These are phyloP conservation scores for Calocybe gangraenosa DNA, from an alignment of 768 basidiomycete genomes.

Conservation along the genomic window DNA sequence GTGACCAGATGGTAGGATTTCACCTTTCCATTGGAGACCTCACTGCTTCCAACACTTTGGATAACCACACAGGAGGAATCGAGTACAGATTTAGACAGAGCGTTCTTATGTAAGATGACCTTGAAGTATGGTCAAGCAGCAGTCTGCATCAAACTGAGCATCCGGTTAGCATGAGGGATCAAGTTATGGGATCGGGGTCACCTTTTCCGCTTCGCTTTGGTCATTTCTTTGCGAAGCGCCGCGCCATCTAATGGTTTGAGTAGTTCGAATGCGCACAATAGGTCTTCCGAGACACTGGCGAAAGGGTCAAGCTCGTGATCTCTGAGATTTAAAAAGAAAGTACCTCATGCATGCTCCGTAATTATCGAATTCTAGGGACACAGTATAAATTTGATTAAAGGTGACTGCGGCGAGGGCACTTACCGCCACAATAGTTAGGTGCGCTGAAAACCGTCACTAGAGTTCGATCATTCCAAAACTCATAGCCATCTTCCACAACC, in stretches of 20 bases:
- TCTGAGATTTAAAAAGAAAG: too few species aligned
- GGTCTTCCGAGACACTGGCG: conserved; percentile 96
- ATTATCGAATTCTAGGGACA: conserved; percentile 78
- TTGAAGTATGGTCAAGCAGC: conserved; percentile 6
- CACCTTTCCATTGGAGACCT: conserved; percentile 3
- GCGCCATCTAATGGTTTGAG: conserved; percentile 94
- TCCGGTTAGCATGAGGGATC: not conserved
- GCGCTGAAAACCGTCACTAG: conserved; percentile 98
- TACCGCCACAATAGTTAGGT: conserved; percentile 94
- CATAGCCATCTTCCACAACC: conserved; percentile 99
- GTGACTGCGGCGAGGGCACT: conserved; percentile 27
- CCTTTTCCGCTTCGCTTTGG: conserved; percentile 98
- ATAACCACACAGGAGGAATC: conserved; percentile 1
- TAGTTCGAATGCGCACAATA: conserved; percentile 95
- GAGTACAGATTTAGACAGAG: conserved; percentile 1
- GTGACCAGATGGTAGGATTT: not conserved
- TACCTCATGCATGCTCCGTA: conserved; percentile 97
- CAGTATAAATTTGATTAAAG: conserved; percentile 13
- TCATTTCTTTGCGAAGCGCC: conserved; percentile 96
- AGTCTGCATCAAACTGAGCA: conserved; percentile 17
- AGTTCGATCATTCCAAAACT: conserved; percentile 99
- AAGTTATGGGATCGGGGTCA: not conserved
- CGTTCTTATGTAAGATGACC: not conserved
- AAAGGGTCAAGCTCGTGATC: too few species aligned
- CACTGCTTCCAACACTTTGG: conserved; percentile 9